These are phyloP conservation scores for Colletotrichum ledebouriae DNA, from an alignment of 2,329 filamentous ascomycete genomes.

Conservation along the genomic window DNA sequence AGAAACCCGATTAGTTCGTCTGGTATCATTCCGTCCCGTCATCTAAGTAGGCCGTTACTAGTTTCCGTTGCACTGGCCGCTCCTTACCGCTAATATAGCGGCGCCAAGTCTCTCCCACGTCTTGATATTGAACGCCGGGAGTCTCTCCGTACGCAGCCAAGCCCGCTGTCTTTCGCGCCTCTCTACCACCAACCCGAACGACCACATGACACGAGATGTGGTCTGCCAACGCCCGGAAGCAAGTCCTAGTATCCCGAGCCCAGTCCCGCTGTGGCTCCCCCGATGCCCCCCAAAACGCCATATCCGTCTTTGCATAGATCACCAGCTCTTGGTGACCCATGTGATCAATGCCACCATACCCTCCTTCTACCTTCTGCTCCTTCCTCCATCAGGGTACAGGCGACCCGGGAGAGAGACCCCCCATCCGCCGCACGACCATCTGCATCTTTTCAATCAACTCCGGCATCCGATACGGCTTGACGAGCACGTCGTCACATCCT, in stretches of 20 bases:
- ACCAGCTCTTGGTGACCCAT: slow-evolving; percentile 30
- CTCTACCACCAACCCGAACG: slow-evolving; percentile 2
- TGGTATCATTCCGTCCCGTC: slow-evolving; percentile 32
- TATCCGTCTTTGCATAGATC: slow-evolving; percentile 25
- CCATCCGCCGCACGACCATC: slow-evolving; percentile 56
- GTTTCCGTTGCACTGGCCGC: neutral
- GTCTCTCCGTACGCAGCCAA: slow-evolving; percentile 17
- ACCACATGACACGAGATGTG: slow-evolving; percentile 20
- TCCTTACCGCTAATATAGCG: neutral
- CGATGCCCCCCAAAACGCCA: slow-evolving; percentile 35
- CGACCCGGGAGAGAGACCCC: slow-evolving; percentile 32
- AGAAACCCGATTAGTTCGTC: slow-evolving; percentile 12
- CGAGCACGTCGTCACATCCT: slow-evolving; percentile 74
- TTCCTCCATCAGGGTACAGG: slow-evolving; percentile 19
- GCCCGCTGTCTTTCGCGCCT: slow-evolving; percentile 30
- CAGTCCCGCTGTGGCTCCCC: slow-evolving; percentile 32
- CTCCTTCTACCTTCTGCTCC: neutral
- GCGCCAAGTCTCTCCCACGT: slow-evolving; percentile 26
- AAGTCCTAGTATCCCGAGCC: slow-evolving; percentile 24
- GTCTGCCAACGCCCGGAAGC: slow-evolving; percentile 21
- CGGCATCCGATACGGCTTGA: slow-evolving; percentile 78
- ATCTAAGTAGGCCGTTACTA: neutral
- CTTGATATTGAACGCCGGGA: slow-evolving; percentile 11
- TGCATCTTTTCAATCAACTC: slow-evolving; percentile 73
- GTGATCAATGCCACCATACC: slow-evolving; percentile 6